phyloP scores from a whole-genome alignment of 1,139 yeast species.

The Yamadazyma triangularis region DNA sequence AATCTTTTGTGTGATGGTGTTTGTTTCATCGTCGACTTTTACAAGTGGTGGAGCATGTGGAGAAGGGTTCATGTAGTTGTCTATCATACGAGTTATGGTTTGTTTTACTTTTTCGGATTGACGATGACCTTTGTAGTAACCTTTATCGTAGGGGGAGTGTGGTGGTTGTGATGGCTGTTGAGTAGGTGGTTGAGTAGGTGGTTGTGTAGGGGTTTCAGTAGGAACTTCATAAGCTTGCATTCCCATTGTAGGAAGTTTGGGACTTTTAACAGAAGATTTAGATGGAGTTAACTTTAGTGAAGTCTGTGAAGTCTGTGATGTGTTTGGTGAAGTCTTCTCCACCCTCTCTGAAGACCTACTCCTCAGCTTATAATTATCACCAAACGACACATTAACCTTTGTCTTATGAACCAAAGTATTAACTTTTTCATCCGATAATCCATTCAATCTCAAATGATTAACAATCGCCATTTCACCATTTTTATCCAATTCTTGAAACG shows the following conservation, averaged over 20 bases:
- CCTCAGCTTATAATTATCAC: constrained; percentile 12
- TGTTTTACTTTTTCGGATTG: constrained; percentile 24
- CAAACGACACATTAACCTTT: constrained; percentile 31
- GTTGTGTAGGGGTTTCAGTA: too few relatives aligned
- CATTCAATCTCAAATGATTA: constrained; percentile 19
- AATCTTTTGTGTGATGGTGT: constrained; percentile 29
- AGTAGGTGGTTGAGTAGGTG: constrained; percentile 1
- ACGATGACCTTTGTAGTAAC: constrained; percentile 30
- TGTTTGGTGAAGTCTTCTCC: neutral
- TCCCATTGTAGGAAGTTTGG: too few relatives aligned
- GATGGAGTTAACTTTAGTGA: neutral
- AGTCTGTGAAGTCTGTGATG: neutral
- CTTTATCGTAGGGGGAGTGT: constrained; percentile 26
- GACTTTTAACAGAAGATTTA: neutral
- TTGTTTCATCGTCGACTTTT: constrained; percentile 28
- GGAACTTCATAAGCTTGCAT: constrained; percentile 1
- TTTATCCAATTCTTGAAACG: constrained; percentile 35
- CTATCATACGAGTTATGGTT: constrained; percentile 14
- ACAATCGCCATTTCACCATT: constrained; percentile 33
- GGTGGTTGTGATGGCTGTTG: constrained; percentile 1
- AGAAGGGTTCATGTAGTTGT: constrained; percentile 9
- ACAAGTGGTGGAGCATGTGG: too few relatives aligned
- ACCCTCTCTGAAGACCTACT: neutral
- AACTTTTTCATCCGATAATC: constrained; percentile 18
- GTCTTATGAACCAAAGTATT: constrained; percentile 15